A percentile compares a stretch with the other conserved stretches of the same genome.
Evolutionary conservation across 148 eudicot species (phyloP).

Genomic region (Diospyros lotus): DNA sequence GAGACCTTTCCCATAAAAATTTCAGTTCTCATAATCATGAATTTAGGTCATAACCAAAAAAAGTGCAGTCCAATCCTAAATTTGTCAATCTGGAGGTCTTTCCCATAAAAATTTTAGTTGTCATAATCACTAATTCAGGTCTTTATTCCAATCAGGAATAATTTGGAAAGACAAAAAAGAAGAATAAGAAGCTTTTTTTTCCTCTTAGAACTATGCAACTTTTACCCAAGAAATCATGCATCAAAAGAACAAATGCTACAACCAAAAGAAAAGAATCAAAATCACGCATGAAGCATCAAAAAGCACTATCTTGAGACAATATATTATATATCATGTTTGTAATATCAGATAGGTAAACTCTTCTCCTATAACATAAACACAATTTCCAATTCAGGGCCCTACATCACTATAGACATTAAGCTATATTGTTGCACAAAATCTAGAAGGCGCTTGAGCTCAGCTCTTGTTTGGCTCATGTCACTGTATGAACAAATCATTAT

Average conservation of each 20-base stretch:
- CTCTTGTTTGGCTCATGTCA: too few species aligned
- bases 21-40: neutral
- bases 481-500: too few species aligned
- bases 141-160: neutral
- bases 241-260: slow-evolving; percentile 27
- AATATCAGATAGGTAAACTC: too few species aligned
- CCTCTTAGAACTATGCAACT: slow-evolving; percentile 25
- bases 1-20: slow-evolving; percentile 6
- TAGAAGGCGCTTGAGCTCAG: too few species aligned
- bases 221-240: slow-evolving; percentile 36
- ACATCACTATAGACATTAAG: too few species aligned
- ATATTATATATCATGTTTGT: too few species aligned
- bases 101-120: slow-evolving; percentile 12
- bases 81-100: neutral
- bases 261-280: slow-evolving; percentile 17
- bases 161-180: neutral
- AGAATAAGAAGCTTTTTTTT: neutral
- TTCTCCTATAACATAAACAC: too few species aligned
- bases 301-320: neutral
- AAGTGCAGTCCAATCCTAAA: neutral
- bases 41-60: neutral
- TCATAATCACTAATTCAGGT: neutral
- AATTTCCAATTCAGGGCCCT: too few species aligned
- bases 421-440: too few species aligned
- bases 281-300: slow-evolving; percentile 4